phyloP scores from a whole-genome alignment of 805 yeast species.

The Candida boidinii region DNA sequence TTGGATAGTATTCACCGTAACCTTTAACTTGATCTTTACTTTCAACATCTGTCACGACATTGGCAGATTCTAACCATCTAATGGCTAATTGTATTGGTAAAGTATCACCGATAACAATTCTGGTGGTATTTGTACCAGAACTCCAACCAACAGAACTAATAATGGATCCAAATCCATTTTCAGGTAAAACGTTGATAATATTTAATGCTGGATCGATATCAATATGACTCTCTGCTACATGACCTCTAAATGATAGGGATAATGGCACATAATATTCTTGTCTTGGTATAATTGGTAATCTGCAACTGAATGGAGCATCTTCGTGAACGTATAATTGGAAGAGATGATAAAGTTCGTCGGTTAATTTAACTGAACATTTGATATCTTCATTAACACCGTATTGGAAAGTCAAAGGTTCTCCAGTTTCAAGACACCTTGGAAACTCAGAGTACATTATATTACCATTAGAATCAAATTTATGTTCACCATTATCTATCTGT shows the following conservation, averaged over 20 bases:
- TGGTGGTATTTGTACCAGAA: constrained; percentile 50
- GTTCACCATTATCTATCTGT: constrained; percentile 71
- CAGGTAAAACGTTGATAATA: constrained; percentile 31
- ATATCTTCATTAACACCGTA: constrained; percentile 44
- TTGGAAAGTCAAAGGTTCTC: constrained; percentile 44
- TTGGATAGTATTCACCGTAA: not conserved
- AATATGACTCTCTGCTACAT: constrained; percentile 56
- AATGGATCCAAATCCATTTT: constrained; percentile 28
- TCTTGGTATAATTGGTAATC: constrained; percentile 41
- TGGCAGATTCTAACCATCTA: constrained; percentile 35
- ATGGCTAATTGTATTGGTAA: constrained; percentile 50
- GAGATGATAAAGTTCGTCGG: constrained; percentile 61
- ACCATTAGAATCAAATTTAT: constrained; percentile 54
- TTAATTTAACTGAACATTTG: constrained; percentile 52
- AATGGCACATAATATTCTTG: constrained; percentile 45
- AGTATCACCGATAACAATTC: constrained; percentile 58
- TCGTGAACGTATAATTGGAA: constrained; percentile 72
- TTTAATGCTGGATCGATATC: constrained; percentile 56
- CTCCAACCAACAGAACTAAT: constrained; percentile 52
- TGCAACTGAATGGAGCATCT: constrained; percentile 68
- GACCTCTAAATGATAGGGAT: constrained; percentile 57
- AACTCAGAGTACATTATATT: constrained; percentile 49
- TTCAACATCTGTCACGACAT: not conserved
- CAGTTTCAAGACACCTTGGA: constrained; percentile 59
- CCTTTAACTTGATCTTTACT: constrained; percentile 2